Conservation (phyloP, 345 rosid species). For the Eucalyptus pauciflora region DNA sequence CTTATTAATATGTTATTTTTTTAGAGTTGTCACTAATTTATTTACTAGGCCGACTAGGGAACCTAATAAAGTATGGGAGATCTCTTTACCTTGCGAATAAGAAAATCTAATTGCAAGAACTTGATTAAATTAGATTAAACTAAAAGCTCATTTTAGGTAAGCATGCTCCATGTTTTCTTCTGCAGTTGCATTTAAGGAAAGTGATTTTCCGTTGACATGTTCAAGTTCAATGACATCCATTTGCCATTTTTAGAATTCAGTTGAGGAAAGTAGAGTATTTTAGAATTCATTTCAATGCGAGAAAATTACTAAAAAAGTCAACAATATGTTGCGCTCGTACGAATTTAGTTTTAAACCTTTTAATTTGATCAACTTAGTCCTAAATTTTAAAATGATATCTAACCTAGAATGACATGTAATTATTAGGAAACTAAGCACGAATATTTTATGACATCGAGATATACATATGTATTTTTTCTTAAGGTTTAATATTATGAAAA, state of each 20-base stretch:
- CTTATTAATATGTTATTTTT: neutral
- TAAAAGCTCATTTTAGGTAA: neutral
- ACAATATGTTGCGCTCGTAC: fast-evolving
- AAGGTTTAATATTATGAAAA: neutral
- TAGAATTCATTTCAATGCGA: neutral
- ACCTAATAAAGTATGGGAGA: neutral
- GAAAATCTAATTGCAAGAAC: neutral
- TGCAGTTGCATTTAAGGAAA: neutral
- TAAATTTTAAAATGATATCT: neutral
- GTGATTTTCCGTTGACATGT: neutral
- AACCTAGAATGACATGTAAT: neutral
- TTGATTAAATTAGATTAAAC: neutral
- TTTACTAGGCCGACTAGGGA: neutral
- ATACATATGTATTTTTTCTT: neutral
- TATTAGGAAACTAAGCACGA: neutral
- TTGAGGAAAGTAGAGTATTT: neutral
- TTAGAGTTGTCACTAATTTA: neutral
- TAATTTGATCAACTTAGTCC: neutral
- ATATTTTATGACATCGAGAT: neutral
- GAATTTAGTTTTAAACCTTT: fast-evolving
- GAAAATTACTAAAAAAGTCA: neutral
- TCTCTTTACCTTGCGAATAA: neutral
- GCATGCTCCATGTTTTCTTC: neutral
- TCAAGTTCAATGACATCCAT: neutral
- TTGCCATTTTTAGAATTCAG: neutral